Evolutionary conservation across 352 stramenopile species (phyloP).

Genomic region (Pythium biforme): DNA sequence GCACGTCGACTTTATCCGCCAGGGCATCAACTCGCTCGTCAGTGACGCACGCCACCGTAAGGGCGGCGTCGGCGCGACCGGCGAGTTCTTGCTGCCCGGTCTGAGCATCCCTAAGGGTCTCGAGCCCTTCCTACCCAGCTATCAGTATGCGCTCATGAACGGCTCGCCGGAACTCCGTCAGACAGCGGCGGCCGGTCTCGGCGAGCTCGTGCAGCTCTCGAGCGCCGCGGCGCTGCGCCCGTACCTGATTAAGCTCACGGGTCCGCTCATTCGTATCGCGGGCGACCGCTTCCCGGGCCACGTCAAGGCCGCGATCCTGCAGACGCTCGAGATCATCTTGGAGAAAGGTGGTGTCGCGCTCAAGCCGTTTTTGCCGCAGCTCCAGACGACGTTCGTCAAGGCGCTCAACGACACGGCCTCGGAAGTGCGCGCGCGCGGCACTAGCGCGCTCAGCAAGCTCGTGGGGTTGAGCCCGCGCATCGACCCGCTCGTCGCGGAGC

Average conservation of each 20-base stretch:
- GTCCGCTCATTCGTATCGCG: constrained; percentile 98
- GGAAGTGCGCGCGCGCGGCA: constrained; percentile 90
- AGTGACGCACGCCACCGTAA: constrained; percentile 94
- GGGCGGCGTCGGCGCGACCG: constrained; percentile 73
- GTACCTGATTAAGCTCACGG: constrained; percentile 98
- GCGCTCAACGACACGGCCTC: constrained; percentile 96
- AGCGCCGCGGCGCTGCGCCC: constrained; percentile 86
- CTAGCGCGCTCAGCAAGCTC: constrained; percentile 91
- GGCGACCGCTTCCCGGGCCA: constrained; percentile 97
- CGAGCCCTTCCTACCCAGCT: constrained; percentile 97
- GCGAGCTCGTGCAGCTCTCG: constrained; percentile 96
- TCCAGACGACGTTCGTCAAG: constrained; percentile 99
- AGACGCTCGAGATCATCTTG: constrained; percentile 96
- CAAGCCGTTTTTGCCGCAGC: constrained; percentile 99
- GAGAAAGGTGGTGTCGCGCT: constrained; percentile 95
- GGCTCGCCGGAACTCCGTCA: constrained; percentile 87
- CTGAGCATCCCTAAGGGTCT: constrained; percentile 88
- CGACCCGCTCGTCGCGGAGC: constrained; percentile 95
- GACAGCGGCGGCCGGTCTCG: constrained; percentile 92
- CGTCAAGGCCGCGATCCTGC: constrained; percentile 98
- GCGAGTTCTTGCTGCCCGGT: constrained; percentile 77
- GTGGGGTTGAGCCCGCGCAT: constrained; percentile 94
- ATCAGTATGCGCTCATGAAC: constrained; percentile 98
- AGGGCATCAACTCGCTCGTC: constrained; percentile 96
- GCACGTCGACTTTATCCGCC: constrained; percentile 97